These are phyloP conservation scores for Talaromyces sp. DNA, from an alignment of 2,329 filamentous ascomycete species.

Conservation along the genomic window DNA sequence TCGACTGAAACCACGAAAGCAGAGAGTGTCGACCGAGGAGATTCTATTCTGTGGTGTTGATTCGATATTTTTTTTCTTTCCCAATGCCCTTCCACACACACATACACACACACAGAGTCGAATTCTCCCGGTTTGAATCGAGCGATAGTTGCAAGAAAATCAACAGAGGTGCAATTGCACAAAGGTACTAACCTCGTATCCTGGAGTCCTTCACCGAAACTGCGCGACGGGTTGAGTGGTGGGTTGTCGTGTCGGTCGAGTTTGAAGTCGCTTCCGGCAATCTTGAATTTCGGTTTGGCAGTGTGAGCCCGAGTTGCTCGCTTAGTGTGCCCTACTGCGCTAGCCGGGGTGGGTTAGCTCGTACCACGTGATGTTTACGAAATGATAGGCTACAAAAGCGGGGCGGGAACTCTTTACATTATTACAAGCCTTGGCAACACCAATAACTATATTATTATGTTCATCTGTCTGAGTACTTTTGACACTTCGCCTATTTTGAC, in stretches of 20 bases:
- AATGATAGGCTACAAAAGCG: background rate
- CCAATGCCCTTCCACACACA: background rate
- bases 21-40: constrained; percentile 3
- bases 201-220: constrained; percentile 40
- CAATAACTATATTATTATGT: background rate
- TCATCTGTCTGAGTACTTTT: background rate
- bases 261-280: constrained; percentile 32
- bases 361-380: background rate
- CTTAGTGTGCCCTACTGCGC: constrained; percentile 36
- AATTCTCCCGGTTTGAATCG: background rate
- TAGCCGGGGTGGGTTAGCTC: constrained; percentile 20
- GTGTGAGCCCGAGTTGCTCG: constrained; percentile 36
- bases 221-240: constrained; percentile 33
- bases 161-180: constrained; percentile 12
- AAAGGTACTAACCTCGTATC: constrained; percentile 36
- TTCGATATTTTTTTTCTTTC: background rate
- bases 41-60: background rate
- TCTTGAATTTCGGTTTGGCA: constrained; percentile 42
- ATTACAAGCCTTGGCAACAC: background rate
- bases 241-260: constrained; percentile 33
- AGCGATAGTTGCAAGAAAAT: constrained; percentile 5
- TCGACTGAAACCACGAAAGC: background rate
- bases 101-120: background rate
- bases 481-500: background rate
- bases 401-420: background rate